Conservation (phyloP, 331 rosid species). For the Rhamnella rubrinervis region DNA sequence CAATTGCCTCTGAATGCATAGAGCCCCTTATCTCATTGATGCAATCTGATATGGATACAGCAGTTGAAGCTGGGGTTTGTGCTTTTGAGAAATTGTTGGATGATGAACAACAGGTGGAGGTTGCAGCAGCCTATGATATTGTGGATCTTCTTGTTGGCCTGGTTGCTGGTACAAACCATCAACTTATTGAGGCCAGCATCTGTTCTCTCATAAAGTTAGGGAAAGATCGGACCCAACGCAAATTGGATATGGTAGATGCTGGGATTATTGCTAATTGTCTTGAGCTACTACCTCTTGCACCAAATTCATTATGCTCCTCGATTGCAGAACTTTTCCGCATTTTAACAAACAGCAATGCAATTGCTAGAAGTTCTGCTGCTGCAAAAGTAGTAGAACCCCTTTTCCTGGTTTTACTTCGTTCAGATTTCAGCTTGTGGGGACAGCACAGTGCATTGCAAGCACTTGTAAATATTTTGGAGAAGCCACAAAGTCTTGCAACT, state of each 20-base stretch:
- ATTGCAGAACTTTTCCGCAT: constrained; percentile 93
- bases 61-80: constrained; percentile 83
- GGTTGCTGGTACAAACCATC: constrained; percentile 74
- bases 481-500: constrained; percentile 91
- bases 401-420: constrained; percentile 77
- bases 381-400: constrained; percentile 95
- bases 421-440: constrained; percentile 90
- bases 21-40: constrained; percentile 76
- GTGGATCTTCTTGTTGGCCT: constrained; percentile 85
- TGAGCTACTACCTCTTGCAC: constrained; percentile 67
- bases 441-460: constrained; percentile 99
- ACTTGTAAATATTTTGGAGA: constrained; percentile 94
- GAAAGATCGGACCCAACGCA: constrained; percentile 79
- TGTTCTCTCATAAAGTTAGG: constrained; percentile 84
- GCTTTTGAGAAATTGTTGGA: constrained; percentile 91
- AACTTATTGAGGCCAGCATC: constrained; percentile 74
- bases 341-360: constrained; percentile 80
- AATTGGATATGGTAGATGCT: constrained; percentile 81
- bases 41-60: constrained; percentile 60
- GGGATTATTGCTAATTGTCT: constrained; percentile 81
- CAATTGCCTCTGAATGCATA: constrained; percentile 68
- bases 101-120: constrained; percentile 79
- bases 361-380: constrained; percentile 90
- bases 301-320: constrained; percentile 87
- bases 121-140: constrained; percentile 64